Conservation (phyloP, 352 stramenopile genomes). For the Phytophthora chlamydospora region DNA sequence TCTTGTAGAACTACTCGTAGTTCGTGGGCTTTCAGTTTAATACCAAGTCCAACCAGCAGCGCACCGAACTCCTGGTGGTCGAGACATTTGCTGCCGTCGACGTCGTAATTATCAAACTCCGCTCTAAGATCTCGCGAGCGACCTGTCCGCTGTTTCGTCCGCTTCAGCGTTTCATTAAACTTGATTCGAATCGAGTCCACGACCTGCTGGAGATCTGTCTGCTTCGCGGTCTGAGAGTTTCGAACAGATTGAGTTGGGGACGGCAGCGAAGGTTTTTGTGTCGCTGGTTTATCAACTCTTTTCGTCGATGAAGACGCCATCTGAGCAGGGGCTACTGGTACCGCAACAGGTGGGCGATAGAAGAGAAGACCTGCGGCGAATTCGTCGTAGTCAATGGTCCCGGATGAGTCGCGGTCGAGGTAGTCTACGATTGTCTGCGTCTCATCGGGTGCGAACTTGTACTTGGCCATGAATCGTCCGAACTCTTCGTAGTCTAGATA, state of each 20-base stretch:
- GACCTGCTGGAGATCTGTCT: slow-evolving; percentile 30
- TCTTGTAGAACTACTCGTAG: slow-evolving; percentile 42
- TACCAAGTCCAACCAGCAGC: slow-evolving; percentile 56
- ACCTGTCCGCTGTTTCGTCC: slow-evolving; percentile 25
- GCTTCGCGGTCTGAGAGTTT: slow-evolving; percentile 8
- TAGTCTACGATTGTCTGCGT: slow-evolving; percentile 50
- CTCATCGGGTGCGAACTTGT: slow-evolving; percentile 60
- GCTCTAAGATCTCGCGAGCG: slow-evolving; percentile 25
- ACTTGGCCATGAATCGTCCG: slow-evolving; percentile 67
- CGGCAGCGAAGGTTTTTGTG: not conserved
- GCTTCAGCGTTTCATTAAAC: slow-evolving; percentile 34
- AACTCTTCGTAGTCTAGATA: slow-evolving; percentile 74
- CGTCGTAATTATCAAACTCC: slow-evolving; percentile 61
- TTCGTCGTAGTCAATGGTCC: slow-evolving; percentile 79
- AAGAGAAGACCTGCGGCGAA: slow-evolving; percentile 74
- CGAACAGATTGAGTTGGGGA: slow-evolving; percentile 6
- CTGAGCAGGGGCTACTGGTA: not conserved
- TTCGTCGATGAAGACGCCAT: slow-evolving; percentile 4
- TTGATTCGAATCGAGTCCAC: slow-evolving; percentile 30
- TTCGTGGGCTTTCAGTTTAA: slow-evolving; percentile 58
- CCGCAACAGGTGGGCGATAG: slow-evolving; percentile 43
- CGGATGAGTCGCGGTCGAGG: slow-evolving; percentile 61
- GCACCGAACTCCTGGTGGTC: slow-evolving; percentile 70
- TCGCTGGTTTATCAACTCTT: slow-evolving; percentile 6
- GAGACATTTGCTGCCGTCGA: slow-evolving; percentile 50